phyloP scores from a whole-genome alignment of 1,284 basidiomycete species.

The Tetrapyrgos nigripes region DNA sequence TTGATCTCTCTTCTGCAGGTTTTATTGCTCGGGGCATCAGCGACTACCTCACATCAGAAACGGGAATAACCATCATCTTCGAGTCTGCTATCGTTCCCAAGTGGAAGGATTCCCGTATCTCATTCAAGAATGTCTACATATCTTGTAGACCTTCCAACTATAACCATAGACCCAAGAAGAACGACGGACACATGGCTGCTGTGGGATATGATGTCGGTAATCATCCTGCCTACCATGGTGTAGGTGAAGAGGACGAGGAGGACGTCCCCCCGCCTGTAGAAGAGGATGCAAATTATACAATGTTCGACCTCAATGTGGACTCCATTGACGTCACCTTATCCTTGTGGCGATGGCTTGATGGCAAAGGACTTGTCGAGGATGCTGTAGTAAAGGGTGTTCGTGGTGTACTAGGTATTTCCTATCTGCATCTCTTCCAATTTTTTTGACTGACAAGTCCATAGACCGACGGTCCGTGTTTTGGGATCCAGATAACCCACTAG shows the following conservation, averaged over 20 bases:
- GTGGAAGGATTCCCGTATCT: slow-evolving; percentile 95
- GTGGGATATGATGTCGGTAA: slow-evolving; percentile 77
- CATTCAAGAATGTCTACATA: slow-evolving; percentile 96
- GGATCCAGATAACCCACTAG: slow-evolving; percentile 80
- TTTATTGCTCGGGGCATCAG: slow-evolving; percentile 91
- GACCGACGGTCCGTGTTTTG: slow-evolving; percentile 92
- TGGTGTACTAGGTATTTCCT: slow-evolving; percentile 82
- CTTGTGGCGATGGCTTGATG: slow-evolving; percentile 92
- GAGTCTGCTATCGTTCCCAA: slow-evolving; percentile 98
- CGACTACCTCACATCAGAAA: slow-evolving; percentile 92
- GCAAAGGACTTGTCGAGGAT: slow-evolving; percentile 91
- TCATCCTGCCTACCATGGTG: slow-evolving; percentile 72
- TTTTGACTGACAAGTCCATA: slow-evolving; percentile 33
- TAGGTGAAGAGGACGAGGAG: slow-evolving; percentile 62
- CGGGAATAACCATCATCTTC: slow-evolving; percentile 94
- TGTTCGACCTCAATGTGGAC: slow-evolving; percentile 92
- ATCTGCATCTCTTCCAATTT: background rate
- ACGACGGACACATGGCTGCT: slow-evolving; percentile 57
- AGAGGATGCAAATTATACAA: slow-evolving; percentile 77
- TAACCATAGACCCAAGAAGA: slow-evolving; percentile 24
- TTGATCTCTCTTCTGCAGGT: slow-evolving; percentile 50
- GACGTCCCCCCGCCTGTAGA: slow-evolving; percentile 33
- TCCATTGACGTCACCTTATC: slow-evolving; percentile 98
- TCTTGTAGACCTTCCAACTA: slow-evolving; percentile 72
- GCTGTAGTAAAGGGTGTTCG: slow-evolving; percentile 94